phyloP scores from a whole-genome alignment of 805 yeast species.

The Yarrowia sp. region DNA sequence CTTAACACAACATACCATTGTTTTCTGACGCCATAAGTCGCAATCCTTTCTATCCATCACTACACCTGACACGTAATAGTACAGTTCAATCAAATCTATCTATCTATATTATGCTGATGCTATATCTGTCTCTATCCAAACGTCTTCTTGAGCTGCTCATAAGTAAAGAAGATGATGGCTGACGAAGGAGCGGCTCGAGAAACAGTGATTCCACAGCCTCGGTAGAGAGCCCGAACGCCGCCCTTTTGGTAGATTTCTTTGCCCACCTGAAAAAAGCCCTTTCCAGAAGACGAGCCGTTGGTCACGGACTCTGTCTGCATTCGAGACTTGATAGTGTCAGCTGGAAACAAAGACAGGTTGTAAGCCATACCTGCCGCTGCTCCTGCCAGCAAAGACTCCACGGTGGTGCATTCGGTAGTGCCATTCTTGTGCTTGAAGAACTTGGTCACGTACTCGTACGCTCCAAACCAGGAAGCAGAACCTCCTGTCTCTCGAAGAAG shows the following conservation, averaged over 20 bases:
- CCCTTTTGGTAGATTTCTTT: constrained; percentile 45
- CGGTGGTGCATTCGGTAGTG: constrained; percentile 39
- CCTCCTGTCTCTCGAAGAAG: constrained; percentile 81
- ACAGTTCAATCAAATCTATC: too few species aligned
- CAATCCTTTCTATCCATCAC: too few species aligned
- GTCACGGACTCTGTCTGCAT: constrained; percentile 62
- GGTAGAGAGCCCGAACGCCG: constrained; percentile 71
- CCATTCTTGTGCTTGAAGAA: constrained; percentile 20
- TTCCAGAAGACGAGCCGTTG: constrained; percentile 36
- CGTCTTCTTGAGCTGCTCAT: constrained; percentile 47
- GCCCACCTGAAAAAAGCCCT: constrained; percentile 42
- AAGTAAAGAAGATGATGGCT: constrained; percentile 77
- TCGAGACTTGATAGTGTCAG: constrained; percentile 83
- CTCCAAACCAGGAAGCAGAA: constrained; percentile 91
- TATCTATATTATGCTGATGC: too few species aligned
- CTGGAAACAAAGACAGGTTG: constrained; percentile 78
- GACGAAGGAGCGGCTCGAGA: constrained; percentile 84
- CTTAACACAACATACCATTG: not conserved
- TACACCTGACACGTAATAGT: too few species aligned
- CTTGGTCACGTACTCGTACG: constrained; percentile 58
- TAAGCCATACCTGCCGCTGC: constrained; percentile 83
- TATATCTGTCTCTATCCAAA: not conserved
- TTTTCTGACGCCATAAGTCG: too few species aligned
- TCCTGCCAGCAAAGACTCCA: constrained; percentile 69
- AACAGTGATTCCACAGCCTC: constrained; percentile 81